Evolutionary conservation across 2,329 filamentous ascomycete species (phyloP), one percentile per base, ranked within the genome.

Genomic region (Nectriaceae sp.): DNA sequence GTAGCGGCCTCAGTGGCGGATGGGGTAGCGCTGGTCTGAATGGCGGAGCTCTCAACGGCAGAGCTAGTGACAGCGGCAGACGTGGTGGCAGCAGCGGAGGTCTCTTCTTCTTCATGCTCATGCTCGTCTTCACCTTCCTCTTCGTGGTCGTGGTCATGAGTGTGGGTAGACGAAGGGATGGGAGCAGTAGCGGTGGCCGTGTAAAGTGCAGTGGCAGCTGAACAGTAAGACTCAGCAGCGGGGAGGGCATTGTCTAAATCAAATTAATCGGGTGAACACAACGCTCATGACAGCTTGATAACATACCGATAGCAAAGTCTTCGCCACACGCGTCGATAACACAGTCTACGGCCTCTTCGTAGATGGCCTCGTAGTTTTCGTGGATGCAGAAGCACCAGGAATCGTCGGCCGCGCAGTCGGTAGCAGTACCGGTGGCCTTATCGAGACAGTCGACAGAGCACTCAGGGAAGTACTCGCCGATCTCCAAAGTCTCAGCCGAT

Each of bases 391-490:
- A 35, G 42, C 42, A 44, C 31, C 18, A 24, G 29, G 42, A 39
- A 35, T 44, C 42, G 11, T n/a, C 21, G 3, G 13, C 36, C 11
- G 13, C 11, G n/a, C n/a, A n/a, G n/a, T n/a, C n/a, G n/a, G n/a
- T n/a, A n/a, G n/a, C n/a, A n/a, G n/a, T n/a, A n/a, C n/a, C n/a
- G n/a, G n/a, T n/a, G n/a, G n/a, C n/a, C n/a, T 44, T 22, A 2
- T 19, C 24, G 18, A 44, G 42, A 26, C 42, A 44, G 29, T 44
- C 42, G 6, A 44, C 31, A 16, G 42, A 37, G 21, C 42, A 44
- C 42, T 44, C 16, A 15, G 42, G 42, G 42, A 44, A 44, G 33
- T 44, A 44, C 21, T 44, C 42, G 33, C 31, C 42, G n/a, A 37
- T 38, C 11, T 44, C 42, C 8, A 44, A 21, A 22, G 42, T 22